Evolutionary conservation across 2,329 filamentous ascomycete genomes (phyloP).

Genomic region (Aspergillus niger): DNA sequence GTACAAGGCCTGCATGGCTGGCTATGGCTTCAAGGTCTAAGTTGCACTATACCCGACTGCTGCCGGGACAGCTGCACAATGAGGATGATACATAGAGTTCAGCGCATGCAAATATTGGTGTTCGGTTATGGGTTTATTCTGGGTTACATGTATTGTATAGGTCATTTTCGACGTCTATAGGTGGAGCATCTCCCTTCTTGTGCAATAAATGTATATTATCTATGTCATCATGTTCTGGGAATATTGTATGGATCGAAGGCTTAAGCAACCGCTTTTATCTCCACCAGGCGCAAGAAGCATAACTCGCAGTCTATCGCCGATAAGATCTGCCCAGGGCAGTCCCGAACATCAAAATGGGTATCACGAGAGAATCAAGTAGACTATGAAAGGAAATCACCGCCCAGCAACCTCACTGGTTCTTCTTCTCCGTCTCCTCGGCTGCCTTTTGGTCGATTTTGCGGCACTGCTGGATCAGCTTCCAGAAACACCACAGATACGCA

Average conservation of each 20-base stretch:
- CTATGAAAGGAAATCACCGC: conserved; percentile 5
- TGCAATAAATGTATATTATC: conserved; percentile 13
- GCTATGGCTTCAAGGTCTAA: conserved; percentile 77
- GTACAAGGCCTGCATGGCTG: conserved; percentile 90
- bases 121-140: conserved; percentile 16
- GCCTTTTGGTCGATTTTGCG: conserved; percentile 28
- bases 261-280: conserved; percentile 4
- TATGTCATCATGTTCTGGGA: neutral
- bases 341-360: conserved; percentile 28
- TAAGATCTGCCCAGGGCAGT: neutral
- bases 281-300: neutral
- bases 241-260: neutral
- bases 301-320: neutral
- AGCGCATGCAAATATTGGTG: conserved; percentile 7
- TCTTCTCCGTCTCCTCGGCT: conserved; percentile 34
- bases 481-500: conserved; percentile 90
- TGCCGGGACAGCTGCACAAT: neutral
- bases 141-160: conserved; percentile 20
- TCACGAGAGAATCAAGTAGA: conserved; percentile 23
- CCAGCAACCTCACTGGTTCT: conserved; percentile 33
- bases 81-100: conserved; percentile 4
- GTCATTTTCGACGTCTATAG: neutral
- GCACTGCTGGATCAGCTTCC: conserved; percentile 54
- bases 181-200: conserved; percentile 14
- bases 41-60: too few species aligned